Conservation (phyloP, 139 green algal species). For the Nannochloris sp. region DNA sequence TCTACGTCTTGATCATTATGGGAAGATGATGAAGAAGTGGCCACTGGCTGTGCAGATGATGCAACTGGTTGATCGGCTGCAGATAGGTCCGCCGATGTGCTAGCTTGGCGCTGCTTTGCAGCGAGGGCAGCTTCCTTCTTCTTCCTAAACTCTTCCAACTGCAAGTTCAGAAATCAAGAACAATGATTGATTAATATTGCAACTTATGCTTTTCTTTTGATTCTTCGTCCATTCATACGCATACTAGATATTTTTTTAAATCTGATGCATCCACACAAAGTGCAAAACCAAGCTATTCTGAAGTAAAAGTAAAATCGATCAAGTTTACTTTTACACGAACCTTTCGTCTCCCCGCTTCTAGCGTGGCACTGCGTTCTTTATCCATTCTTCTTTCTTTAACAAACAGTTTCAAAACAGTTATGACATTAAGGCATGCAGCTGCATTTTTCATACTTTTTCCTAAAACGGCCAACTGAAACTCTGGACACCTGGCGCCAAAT, state of each 20-base stretch:
- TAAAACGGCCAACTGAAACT: too few species aligned
- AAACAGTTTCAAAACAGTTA: too few species aligned
- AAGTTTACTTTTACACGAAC: background rate
- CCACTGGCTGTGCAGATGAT: background rate
- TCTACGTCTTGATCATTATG: background rate
- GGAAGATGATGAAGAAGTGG: background rate
- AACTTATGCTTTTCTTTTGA: too few species aligned
- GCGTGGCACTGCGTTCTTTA: background rate
- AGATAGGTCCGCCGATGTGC: background rate
- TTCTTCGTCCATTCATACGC: too few species aligned
- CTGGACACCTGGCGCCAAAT: too few species aligned
- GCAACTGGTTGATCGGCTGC: background rate
- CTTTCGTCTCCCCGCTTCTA: background rate
- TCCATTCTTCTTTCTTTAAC: background rate
- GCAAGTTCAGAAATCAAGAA: background rate
- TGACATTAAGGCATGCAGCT: too few species aligned
- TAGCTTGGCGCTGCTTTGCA: background rate
- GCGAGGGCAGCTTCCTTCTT: constrained; percentile 4
- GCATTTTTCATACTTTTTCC: too few species aligned
- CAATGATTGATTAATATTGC: too few species aligned
- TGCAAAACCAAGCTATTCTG: too few species aligned
- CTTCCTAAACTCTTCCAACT: constrained; percentile 9
- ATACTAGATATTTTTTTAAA: too few species aligned
- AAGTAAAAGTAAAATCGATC: too few species aligned
- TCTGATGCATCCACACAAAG: too few species aligned